Percentiles rank a stretch among this genome's conserved stretches.
Evolutionary conservation across 148 eudicot species (phyloP).

Genomic region (Dysphania ambrosioides): DNA sequence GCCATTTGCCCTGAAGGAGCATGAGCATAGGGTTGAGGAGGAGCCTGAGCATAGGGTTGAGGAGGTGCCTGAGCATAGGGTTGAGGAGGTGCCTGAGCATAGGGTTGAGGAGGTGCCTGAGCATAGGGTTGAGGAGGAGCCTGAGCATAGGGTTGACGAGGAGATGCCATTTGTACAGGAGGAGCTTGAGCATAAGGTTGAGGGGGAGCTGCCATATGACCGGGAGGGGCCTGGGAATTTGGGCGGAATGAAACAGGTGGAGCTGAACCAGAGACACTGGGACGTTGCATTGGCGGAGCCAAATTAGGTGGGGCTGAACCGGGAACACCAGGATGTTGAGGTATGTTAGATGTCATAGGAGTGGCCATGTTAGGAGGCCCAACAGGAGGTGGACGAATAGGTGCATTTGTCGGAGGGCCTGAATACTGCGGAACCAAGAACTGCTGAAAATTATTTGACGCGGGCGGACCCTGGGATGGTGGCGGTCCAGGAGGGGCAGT

Average conservation of each 20-base stretch:
- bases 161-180: constrained; percentile 30
- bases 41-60: constrained; percentile 36
- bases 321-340: too few relatives aligned
- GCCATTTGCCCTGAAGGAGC: too few relatives aligned
- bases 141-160: constrained; percentile 51
- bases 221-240: constrained; percentile 32
- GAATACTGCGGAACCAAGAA: too few relatives aligned
- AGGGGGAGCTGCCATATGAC: too few relatives aligned
- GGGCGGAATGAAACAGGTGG: constrained; percentile 44
- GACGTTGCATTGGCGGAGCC: constrained; percentile 51
- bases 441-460: constrained; percentile 45
- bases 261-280: constrained; percentile 41
- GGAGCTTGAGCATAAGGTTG: constrained; percentile 38
- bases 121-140: constrained; percentile 43
- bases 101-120: constrained; percentile 40
- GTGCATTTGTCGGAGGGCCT: constrained; percentile 41
- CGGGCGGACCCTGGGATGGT: constrained; percentile 29
- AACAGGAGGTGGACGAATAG: constrained; percentile 34
- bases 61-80: constrained; percentile 39
- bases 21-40: too few relatives aligned
- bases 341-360: constrained; percentile 40
- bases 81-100: constrained; percentile 38
- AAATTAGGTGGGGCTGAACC: too few relatives aligned
- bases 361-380: constrained; percentile 50
- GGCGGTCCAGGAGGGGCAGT: constrained; percentile 39